Evolutionary conservation across 2,329 filamentous ascomycete genomes (phyloP).

Genomic region (Cadophora sp.): DNA sequence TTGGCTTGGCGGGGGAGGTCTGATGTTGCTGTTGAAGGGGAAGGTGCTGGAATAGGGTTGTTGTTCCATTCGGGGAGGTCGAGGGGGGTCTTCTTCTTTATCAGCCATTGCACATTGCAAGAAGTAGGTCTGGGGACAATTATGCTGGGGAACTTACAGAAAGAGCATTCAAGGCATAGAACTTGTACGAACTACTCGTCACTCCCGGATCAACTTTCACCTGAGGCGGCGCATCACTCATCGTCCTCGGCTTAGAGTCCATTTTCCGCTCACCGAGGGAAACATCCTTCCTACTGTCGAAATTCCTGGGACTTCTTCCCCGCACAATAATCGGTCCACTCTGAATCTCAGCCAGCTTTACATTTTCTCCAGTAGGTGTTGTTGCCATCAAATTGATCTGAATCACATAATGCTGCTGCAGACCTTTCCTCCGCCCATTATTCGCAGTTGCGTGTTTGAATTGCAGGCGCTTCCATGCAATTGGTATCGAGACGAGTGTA

Average conservation of each 20-base stretch:
- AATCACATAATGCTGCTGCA: slow-evolving; percentile 95
- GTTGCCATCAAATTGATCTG: slow-evolving; percentile 84
- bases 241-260: slow-evolving; percentile 40
- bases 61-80: slow-evolving; percentile 42
- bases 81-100: slow-evolving; percentile 35
- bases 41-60: slow-evolving; percentile 20
- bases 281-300: slow-evolving; percentile 88
- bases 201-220: slow-evolving; percentile 41
- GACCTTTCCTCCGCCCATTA: slow-evolving; percentile 89
- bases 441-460: slow-evolving; percentile 97
- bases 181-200: slow-evolving; percentile 36
- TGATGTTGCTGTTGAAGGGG: slow-evolving; percentile 22
- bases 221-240: slow-evolving; percentile 37
- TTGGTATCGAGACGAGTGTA: slow-evolving; percentile 78
- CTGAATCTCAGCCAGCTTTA: slow-evolving; percentile 82
- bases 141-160: slow-evolving; percentile 35
- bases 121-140: not conserved
- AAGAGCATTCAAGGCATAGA: slow-evolving; percentile 41
- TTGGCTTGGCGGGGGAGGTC: slow-evolving; percentile 35
- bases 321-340: slow-evolving; percentile 96
- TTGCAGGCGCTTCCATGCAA: slow-evolving; percentile 93
- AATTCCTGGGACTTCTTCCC: slow-evolving; percentile 90
- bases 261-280: slow-evolving; percentile 58
- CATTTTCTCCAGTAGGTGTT: slow-evolving; percentile 67
- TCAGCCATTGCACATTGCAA: not conserved